Evolutionary conservation across 2,329 filamentous ascomycete species (phyloP).

Genomic region (Colletotrichum sojae): DNA sequence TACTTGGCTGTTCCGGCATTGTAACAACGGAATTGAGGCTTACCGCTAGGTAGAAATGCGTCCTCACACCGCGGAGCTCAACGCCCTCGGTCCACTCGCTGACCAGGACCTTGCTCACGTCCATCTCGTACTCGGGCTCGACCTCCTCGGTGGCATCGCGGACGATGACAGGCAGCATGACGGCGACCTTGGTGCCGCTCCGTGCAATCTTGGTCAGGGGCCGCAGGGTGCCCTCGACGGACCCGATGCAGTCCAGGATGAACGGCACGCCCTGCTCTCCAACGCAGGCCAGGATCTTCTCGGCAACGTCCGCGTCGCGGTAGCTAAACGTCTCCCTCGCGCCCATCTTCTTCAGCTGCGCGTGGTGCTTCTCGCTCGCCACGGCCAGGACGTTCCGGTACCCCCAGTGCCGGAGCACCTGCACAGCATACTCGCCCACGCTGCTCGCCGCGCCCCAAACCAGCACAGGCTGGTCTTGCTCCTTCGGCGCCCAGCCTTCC

Average conservation of each 20-base stretch:
- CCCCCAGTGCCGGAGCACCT: constrained; percentile 67
- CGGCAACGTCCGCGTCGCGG: constrained; percentile 52
- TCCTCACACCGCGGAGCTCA: constrained; percentile 67
- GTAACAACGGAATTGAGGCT: constrained; percentile 41
- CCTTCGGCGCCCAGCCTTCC: constrained; percentile 51
- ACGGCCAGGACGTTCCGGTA: constrained; percentile 65
- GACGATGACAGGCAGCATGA: constrained; percentile 73
- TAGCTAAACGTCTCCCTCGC: constrained; percentile 65
- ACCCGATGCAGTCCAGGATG: constrained; percentile 71
- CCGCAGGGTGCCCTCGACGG: constrained; percentile 59
- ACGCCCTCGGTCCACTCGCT: constrained; percentile 68
- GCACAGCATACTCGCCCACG: constrained; percentile 64
- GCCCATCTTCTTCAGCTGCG: constrained; percentile 57
- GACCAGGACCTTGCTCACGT: constrained; percentile 51
- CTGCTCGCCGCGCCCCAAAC: constrained; percentile 68
- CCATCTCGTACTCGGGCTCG: constrained; percentile 69
- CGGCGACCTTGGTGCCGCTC: constrained; percentile 65
- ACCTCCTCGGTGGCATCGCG: constrained; percentile 63
- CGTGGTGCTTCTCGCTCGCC: constrained; percentile 62
- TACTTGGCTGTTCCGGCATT: background rate
- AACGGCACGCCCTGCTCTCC: constrained; percentile 54
- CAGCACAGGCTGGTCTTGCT: constrained; percentile 57
- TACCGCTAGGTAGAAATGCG: constrained; percentile 67
- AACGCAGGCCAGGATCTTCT: constrained; percentile 50
- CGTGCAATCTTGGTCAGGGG: constrained; percentile 66